Evolutionary conservation across 495 filamentous ascomycete species (phyloP).

Genomic region (Collariella sp.): DNA sequence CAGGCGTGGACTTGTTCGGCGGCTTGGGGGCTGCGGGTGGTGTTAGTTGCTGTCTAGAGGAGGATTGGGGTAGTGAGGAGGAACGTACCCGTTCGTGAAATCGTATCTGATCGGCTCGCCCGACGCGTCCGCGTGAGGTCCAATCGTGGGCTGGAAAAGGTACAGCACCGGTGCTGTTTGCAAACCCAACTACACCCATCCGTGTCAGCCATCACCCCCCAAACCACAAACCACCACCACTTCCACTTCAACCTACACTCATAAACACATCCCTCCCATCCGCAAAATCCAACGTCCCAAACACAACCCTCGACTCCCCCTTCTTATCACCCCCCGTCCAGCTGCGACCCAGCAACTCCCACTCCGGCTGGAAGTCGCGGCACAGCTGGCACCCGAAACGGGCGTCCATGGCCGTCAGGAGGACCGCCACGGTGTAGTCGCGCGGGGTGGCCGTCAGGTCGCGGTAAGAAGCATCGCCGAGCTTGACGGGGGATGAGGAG

Average conservation of each 20-base stretch:
- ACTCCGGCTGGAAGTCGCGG: conserved; percentile 87
- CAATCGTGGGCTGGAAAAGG: conserved; percentile 78
- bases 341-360: conserved; percentile 77
- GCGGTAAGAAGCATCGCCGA: conserved; percentile 66
- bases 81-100: conserved; percentile 66
- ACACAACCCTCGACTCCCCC: conserved; percentile 63
- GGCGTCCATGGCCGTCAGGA: conserved; percentile 80
- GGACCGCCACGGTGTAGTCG: conserved; percentile 73
- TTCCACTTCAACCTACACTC: conserved; percentile 48
- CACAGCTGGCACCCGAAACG: conserved; percentile 83
- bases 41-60: neutral
- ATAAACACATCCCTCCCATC: conserved; percentile 83
- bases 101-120: conserved; percentile 71
- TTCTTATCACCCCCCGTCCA: conserved; percentile 76
- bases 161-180: conserved; percentile 91
- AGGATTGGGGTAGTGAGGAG: too few relatives aligned
- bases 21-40: conserved; percentile 49
- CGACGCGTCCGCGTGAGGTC: conserved; percentile 68
- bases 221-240: neutral
- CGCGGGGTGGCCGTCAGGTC: conserved; percentile 67
- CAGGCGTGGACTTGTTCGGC: conserved; percentile 74
- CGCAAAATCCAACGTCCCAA: conserved; percentile 80
- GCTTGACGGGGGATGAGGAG: conserved; percentile 58
- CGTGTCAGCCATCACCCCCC: neutral
- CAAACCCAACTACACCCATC: conserved; percentile 60